phyloP scores from a whole-genome alignment of 768 basidiomycete genomes.

The Terana coerulea region DNA sequence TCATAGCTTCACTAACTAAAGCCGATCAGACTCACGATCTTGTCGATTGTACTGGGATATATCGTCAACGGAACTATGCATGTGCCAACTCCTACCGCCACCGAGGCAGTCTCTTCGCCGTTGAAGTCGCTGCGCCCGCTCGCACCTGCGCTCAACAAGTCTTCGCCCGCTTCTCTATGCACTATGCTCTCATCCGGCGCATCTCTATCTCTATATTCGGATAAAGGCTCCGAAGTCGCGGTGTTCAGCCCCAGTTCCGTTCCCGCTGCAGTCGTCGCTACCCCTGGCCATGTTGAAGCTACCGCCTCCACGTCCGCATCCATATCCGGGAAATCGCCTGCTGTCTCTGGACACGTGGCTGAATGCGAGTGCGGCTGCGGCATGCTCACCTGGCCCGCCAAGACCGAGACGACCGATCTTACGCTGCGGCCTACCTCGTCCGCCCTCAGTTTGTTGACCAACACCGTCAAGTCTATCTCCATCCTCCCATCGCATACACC shows the following conservation, averaged over 20 bases:
- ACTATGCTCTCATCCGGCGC: constrained; percentile 9
- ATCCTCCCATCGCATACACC: constrained; percentile 11
- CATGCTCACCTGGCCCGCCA: constrained; percentile 26
- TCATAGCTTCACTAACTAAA: constrained; percentile 10
- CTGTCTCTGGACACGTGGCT: too few relatives aligned
- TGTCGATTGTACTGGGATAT: constrained; percentile 65
- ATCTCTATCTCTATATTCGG: constrained; percentile 18
- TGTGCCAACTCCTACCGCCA: constrained; percentile 26
- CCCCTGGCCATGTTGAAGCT: background rate
- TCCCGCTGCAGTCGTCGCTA: background rate
- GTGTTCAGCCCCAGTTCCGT: constrained; percentile 30
- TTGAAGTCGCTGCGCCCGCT: constrained; percentile 6
- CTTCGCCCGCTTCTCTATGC: constrained; percentile 6
- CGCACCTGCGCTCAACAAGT: constrained; percentile 14
- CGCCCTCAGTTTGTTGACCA: constrained; percentile 8
- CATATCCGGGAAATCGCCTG: background rate
- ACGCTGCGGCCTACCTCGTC: constrained; percentile 21
- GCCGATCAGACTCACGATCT: constrained; percentile 54
- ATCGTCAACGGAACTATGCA: constrained; percentile 46
- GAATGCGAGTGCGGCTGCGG: constrained; percentile 28
- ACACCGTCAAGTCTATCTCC: constrained; percentile 13
- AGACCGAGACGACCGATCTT: constrained; percentile 22
- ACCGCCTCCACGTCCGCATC: constrained; percentile 15
- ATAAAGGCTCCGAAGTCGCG: constrained; percentile 30
- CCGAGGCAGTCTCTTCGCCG: constrained; percentile 26